Conservation (phyloP, 2,329 filamentous ascomycete genomes). For the Aspergillus tubingensis region DNA sequence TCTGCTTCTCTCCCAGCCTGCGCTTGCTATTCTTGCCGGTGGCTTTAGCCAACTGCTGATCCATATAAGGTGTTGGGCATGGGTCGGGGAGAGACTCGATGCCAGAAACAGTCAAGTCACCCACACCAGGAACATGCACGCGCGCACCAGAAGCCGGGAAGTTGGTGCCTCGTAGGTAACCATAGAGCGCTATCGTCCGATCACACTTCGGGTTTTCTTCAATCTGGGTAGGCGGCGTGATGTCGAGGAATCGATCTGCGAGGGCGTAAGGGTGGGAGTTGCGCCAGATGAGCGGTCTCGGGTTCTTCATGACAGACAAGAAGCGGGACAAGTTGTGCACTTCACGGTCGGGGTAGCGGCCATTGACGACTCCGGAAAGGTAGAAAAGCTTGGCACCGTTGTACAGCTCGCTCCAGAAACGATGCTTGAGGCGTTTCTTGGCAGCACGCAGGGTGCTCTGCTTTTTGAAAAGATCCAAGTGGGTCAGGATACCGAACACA, state of each 20-base stretch:
- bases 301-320: slow-evolving; percentile 98
- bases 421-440: slow-evolving; percentile 93
- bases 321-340: slow-evolving; percentile 94
- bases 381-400: slow-evolving; percentile 97
- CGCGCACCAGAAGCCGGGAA: slow-evolving; percentile 82
- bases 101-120: slow-evolving; percentile 78
- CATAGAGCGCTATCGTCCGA: slow-evolving; percentile 85
- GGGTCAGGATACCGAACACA: slow-evolving; percentile 94
- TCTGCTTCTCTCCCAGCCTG: slow-evolving; percentile 92
- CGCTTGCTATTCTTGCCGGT: slow-evolving; percentile 74
- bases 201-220: slow-evolving; percentile 89
- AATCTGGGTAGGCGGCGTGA: slow-evolving; percentile 88
- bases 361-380: slow-evolving; percentile 93
- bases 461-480: slow-evolving; percentile 93
- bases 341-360: slow-evolving; percentile 93
- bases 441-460: slow-evolving; percentile 88
- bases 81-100: slow-evolving; percentile 91
- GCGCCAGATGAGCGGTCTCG: slow-evolving; percentile 90
- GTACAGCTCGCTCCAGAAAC: slow-evolving; percentile 96
- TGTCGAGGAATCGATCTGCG: slow-evolving; percentile 90
- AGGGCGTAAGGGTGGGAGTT: slow-evolving; percentile 94
- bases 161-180: slow-evolving; percentile 92
- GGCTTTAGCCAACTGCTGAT: slow-evolving; percentile 80
- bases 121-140: slow-evolving; percentile 89
- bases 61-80: slow-evolving; percentile 89